Base-by-base conservation (phyloP, 2,329 filamentous ascomycete genomes). In the Gyromitra esculenta region DNA sequence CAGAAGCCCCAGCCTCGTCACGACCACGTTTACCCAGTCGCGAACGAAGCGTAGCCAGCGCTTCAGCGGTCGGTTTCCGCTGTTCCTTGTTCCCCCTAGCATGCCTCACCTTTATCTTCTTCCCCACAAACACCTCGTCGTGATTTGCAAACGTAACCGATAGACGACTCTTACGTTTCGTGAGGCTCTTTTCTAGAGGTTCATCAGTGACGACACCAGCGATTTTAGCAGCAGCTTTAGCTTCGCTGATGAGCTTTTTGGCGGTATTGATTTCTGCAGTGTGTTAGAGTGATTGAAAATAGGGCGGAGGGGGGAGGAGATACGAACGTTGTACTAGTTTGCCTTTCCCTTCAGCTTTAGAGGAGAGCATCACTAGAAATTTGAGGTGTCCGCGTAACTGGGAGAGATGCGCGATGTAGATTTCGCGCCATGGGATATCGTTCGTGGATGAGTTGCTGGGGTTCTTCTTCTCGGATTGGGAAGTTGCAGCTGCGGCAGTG, bases 311-410 rank as follows among this genome's bases (percentile, higher is more conserved):
- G n/a, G 11, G 13, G 39, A 39, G 21, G 37, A 13, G 8, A 67
- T 54, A 68, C 65, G 21, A 57, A 68, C 65, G 54, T 48, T 68
- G 54, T 9, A 31, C 21, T 25, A 68, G 41, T 59, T 68, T 59
- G 0, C 52, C 52, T 25, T 59, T 54, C 1, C n/a, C 54, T 18
- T 13, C 48, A 5, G 50, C 6, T 0, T 57, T 57, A 7, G 21
- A 35, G 4, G 54, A 57, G 21, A 68, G 65, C 15, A 57, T n/a
- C 7, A 57, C 52, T 1, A 68, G 65, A 21, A 43, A 59, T 57
- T 48, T 68, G 9, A 59, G 41, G 1, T 68, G 65, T 5, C 52
- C 52, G 25, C 52, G 54, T 9, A 68, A n/a, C 15, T 31, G 15
- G 13, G 65, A 59, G 18, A 68, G 5, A 21, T 68, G 65, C 3